Conservation (phyloP, 257 asterid genomes). For the Jacaranda mimosifolia region DNA sequence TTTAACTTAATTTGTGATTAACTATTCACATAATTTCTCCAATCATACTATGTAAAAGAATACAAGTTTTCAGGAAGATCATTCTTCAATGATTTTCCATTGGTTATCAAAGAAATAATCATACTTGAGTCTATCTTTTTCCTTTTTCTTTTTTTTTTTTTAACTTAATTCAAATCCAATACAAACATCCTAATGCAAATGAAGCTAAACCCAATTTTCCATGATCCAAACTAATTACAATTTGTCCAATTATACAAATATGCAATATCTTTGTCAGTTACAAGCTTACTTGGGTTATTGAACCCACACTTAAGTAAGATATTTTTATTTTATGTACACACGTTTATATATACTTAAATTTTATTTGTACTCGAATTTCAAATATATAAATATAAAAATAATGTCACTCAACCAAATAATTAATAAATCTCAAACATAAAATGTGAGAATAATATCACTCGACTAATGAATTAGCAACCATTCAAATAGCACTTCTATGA, state of each 20-base stretch:
- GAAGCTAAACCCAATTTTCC: background rate
- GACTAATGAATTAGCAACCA: too few species aligned
- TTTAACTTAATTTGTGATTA: background rate
- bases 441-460: too few species aligned
- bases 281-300: too few species aligned
- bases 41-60: background rate
- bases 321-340: too few species aligned
- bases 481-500: background rate
- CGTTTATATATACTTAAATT: too few species aligned
- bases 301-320: too few species aligned
- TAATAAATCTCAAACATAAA: too few species aligned
- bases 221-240: background rate
- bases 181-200: background rate
- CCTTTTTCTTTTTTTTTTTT: background rate
- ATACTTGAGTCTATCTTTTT: background rate
- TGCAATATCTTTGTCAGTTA: too few species aligned
- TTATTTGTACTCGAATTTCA: too few species aligned
- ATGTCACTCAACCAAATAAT: too few species aligned
- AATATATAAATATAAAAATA: too few species aligned
- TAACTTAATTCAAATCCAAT: background rate
- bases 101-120: too few species aligned
- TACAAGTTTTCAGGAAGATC: background rate
- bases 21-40: background rate
- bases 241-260: background rate
- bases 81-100: background rate